A percentile compares a stretch with the other conserved stretches of the same genome.
phyloP scores from a whole-genome alignment of 192 early-diverging fungal species.

The Lobosporangium transversale region DNA sequence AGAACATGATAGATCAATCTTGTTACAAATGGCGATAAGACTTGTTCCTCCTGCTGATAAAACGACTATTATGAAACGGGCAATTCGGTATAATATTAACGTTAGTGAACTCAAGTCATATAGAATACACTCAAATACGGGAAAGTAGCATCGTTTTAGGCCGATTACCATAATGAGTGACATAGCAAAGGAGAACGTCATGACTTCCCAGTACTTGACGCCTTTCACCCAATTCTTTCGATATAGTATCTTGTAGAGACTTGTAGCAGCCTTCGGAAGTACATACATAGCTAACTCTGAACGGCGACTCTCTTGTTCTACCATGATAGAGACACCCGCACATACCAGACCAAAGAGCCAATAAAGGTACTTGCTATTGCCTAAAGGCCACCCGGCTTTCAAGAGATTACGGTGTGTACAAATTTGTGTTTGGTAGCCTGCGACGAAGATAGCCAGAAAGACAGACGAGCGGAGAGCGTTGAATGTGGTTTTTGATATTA shows the following conservation, averaged over 20 bases:
- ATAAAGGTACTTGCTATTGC: constrained; percentile 72
- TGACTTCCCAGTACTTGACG: constrained; percentile 68
- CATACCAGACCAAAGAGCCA: constrained; percentile 67
- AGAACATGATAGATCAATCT: constrained; percentile 43
- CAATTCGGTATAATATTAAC: background rate
- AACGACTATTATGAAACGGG: constrained; percentile 50
- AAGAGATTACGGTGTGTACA: constrained; percentile 72
- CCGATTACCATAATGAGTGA: constrained; percentile 73
- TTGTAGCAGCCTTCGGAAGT: constrained; percentile 74
- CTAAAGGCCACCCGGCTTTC: constrained; percentile 17
- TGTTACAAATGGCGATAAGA: constrained; percentile 62
- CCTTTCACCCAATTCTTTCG: constrained; percentile 65
- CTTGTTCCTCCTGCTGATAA: constrained; percentile 67
- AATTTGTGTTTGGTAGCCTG: constrained; percentile 71
- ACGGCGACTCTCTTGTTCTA: constrained; percentile 76
- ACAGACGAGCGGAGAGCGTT: constrained; percentile 69
- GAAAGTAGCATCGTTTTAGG: constrained; percentile 4
- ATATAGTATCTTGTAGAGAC: constrained; percentile 73
- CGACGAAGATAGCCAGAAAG: constrained; percentile 75
- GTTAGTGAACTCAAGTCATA: background rate
- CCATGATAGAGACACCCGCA: constrained; percentile 64
- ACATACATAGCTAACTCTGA: constrained; percentile 82
- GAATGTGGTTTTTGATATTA: constrained; percentile 58
- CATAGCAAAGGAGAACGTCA: constrained; percentile 69
- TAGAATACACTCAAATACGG: background rate